Base-by-base conservation (phyloP, 2,329 filamentous ascomycete genomes). In the Beauveria scarabaeidicola region DNA sequence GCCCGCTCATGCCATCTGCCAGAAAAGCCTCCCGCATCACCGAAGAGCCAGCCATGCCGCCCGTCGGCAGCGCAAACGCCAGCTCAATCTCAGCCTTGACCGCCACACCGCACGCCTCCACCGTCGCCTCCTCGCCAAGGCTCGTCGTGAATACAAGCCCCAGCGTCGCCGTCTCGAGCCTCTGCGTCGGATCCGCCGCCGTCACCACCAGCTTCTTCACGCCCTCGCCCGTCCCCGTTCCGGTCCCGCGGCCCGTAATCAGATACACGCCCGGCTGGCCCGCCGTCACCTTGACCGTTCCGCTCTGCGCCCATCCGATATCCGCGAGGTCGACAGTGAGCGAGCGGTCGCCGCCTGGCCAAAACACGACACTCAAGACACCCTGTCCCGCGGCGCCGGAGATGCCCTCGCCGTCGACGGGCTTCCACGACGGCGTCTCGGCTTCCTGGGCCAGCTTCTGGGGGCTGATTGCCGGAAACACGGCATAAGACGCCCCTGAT, bases 101-200 rank as follows among this genome's bases (percentile, higher is more conserved):
- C 41, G 58, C 51, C 38, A 43, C 11, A 41, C 38, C n/a, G 15
- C 43, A 44, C 53, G 57, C 32, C 3, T 47, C 47, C 41, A 59
- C 47, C 1, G 25, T 56, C 5, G 29, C 54, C 5, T 10, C 40
- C 41, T 50, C 50, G 11, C 15, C 55, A 29, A 4, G 27, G 3
- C 44, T 25, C 19, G 19, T 47, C 11, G 38, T 38, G 19, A 64
- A 51, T 17, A 32, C 23, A 9, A 66, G 54, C 19, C 56, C 62
- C 41, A 64, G 61, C 15, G 57, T 54, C 4, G 58, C 59, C 5
- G 51, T 38, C 8, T 25, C 11, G 5, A 63, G 61, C 44, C 63
- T 65, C 62, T 66, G 65, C 5, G 62, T 66, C 21, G 65, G 65
- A 21, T 66, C 64, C 3, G 65, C 62, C 44, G 65, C 17, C 1